Base-by-base conservation (phyloP, 192 early-diverging fungal genomes). In the Gigaspora rosea region DNA sequence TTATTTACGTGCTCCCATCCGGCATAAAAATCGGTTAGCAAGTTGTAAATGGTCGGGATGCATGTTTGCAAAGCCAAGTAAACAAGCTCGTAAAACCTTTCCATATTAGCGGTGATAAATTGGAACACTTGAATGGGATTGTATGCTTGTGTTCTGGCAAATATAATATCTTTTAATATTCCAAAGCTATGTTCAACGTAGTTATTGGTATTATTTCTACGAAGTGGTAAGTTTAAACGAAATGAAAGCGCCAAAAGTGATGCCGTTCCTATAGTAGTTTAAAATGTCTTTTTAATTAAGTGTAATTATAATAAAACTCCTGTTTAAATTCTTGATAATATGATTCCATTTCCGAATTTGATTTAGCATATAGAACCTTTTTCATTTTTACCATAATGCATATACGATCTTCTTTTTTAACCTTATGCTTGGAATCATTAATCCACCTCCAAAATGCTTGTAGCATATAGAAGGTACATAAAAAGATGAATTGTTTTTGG, bases 381-480 rank as follows among this genome's bases (percentile, higher is more conserved):
- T 59, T 59, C 58, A 59, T 27, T 15, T 59, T 59, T 11, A 20
- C n/a, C 22, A 59, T 59, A 3, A 59, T 59, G 3, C 1, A 22
- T 59, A 15, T n/a, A 10, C 10, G 58, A 59, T 59, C 58, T 59
- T 59, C 58, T 27, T 59, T 59, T 22, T 57, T 57, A 59, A 59
- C 20, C 8, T 59, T 20, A 15, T 59, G 58, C 9, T 22, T 59
- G 2, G 58, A 15, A 59, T 27, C 4, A 15, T 59, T 9, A 20
- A 59, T 16, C 58, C 22, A 59, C 7, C n/a, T 59, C 58, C 58
- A 59, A 27, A 59, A 59, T 59, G n/a, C n/a, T 27, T 59, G 58
- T 7, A 59, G 4, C 8, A 59, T 9, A 59, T 59, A 27, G 20
- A 59, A 59, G 4, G 7, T 59, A n/a, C 20, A 41, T n/a, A 59